Conservation (phyloP, 345 rosid species). For the Gossypium rotundifolium region DNA sequence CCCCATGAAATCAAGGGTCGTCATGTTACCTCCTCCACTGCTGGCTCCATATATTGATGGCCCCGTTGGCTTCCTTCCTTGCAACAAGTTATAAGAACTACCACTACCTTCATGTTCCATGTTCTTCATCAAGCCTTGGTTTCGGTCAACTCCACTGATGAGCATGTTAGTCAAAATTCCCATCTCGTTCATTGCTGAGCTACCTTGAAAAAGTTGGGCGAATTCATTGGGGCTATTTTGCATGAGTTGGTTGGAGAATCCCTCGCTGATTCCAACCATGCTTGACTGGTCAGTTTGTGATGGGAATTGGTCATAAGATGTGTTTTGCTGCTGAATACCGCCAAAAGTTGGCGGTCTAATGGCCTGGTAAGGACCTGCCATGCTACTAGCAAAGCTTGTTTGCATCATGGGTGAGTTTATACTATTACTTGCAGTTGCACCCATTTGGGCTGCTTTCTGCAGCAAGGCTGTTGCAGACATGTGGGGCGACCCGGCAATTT, state of each 20-base stretch:
- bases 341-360: slow-evolving; percentile 22
- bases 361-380: slow-evolving; percentile 42
- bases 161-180: slow-evolving; percentile 43
- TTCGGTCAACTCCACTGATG: slow-evolving; percentile 21
- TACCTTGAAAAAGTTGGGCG: slow-evolving; percentile 28
- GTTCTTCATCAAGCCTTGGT: slow-evolving; percentile 23
- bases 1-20: slow-evolving; percentile 55
- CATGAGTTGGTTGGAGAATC: slow-evolving; percentile 20
- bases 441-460: slow-evolving; percentile 72
- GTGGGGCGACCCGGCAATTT: slow-evolving; percentile 31
- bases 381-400: slow-evolving; percentile 42
- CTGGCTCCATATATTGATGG: slow-evolving; percentile 23
- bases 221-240: slow-evolving; percentile 30
- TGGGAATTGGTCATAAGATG: slow-evolving; percentile 27
- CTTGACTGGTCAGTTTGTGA: slow-evolving; percentile 26
- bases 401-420: slow-evolving; percentile 69
- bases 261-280: slow-evolving; percentile 27
- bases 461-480: slow-evolving; percentile 68
- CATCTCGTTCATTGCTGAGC: slow-evolving; percentile 27
- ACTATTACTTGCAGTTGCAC: slow-evolving; percentile 56
- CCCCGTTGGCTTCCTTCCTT: slow-evolving; percentile 19
- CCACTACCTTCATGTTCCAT: slow-evolving; percentile 23
- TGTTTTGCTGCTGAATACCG: slow-evolving; percentile 23
- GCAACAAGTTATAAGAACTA: neutral
- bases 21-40: slow-evolving; percentile 27